A percentile compares a stretch with the other conserved stretches of the same genome.
These are phyloP conservation scores for Claviceps digitariae DNA, from an alignment of 2,329 filamentous ascomycete species.

Conservation along the genomic window DNA sequence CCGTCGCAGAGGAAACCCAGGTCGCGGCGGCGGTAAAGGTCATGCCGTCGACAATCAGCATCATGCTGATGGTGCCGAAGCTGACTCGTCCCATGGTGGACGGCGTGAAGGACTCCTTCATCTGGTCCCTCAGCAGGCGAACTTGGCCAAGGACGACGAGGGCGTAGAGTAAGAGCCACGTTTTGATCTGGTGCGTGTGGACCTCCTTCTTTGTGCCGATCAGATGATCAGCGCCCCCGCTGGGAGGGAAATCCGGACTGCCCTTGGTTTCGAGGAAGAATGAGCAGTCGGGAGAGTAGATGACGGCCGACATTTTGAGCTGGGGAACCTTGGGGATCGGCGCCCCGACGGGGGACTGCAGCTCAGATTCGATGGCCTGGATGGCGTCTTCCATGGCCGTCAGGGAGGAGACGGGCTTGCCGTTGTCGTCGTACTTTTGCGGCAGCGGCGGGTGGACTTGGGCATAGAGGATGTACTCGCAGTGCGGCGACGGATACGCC, in stretches of 20 bases:
- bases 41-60: constrained; percentile 50
- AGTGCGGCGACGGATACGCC: constrained; percentile 52
- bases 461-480: constrained; percentile 78
- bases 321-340: constrained; percentile 40
- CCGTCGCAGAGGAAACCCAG: constrained; percentile 41
- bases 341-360: constrained; percentile 46
- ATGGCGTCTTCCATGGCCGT: constrained; percentile 27
- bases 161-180: constrained; percentile 44
- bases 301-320: constrained; percentile 47
- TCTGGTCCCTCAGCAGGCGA: constrained; percentile 47
- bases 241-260: constrained; percentile 38
- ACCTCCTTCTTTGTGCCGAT: constrained; percentile 48
- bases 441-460: constrained; percentile 52
- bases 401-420: constrained; percentile 19
- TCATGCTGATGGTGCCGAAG: constrained; percentile 46
- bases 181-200: constrained; percentile 40
- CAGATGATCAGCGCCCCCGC: constrained; percentile 43
- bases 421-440: constrained; percentile 15
- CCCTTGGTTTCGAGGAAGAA: constrained; percentile 54
- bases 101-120: constrained; percentile 52
- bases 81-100: constrained; percentile 54
- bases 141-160: constrained; percentile 47
- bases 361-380: constrained; percentile 45
- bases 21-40: constrained; percentile 42
- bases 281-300: constrained; percentile 56